Percentiles rank a stretch among this genome's conserved stretches.
Conservation (phyloP, 257 asterid genomes). For the Gentiana macrophylla region DNA sequence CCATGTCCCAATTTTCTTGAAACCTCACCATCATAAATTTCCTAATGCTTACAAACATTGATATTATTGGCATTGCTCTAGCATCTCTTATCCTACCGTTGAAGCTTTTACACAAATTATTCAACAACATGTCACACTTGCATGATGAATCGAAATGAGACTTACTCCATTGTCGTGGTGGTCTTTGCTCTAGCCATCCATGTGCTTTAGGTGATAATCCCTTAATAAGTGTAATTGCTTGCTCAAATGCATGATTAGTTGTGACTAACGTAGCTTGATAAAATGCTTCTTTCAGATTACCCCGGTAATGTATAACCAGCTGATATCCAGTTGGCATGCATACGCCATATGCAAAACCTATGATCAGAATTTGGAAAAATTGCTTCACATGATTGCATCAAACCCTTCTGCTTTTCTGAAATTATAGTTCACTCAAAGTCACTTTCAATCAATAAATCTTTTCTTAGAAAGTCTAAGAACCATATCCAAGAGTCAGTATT, state of each 20-base stretch:
- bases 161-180: neutral
- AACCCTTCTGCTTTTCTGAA: too few species aligned
- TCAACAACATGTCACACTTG: conserved; percentile 1
- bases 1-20: neutral
- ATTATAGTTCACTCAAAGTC: neutral
- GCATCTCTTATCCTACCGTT: neutral
- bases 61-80: neutral
- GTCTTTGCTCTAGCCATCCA: neutral
- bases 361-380: too few species aligned
- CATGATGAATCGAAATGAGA: neutral
- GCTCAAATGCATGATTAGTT: neutral
- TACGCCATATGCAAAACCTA: too few species aligned
- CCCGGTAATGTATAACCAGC: too few species aligned
- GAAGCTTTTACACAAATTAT: neutral
- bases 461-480: neutral
- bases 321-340: too few species aligned
- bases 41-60: neutral
- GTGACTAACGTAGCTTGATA: too few species aligned
- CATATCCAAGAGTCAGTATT: neutral
- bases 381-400: too few species aligned
- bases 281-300: too few species aligned
- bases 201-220: too few species aligned
- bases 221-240: neutral
- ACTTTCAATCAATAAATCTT: neutral
- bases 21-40: neutral